These are phyloP conservation scores for Bidens hawaiensis DNA, from an alignment of 140 eudicot genomes.

Conservation along the genomic window DNA sequence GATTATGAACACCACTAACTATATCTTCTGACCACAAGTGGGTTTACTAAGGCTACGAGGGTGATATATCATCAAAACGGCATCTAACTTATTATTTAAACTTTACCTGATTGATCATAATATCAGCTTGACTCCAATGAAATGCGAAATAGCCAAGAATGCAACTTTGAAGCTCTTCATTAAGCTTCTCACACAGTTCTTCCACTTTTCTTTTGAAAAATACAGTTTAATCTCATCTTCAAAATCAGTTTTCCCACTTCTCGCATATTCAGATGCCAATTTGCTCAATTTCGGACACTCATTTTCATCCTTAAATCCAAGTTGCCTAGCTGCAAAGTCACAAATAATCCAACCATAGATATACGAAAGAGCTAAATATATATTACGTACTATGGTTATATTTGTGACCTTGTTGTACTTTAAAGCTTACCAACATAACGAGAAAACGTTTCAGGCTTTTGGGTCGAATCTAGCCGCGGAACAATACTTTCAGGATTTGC, in stretches of 20 bases:
- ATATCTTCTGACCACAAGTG: no score
- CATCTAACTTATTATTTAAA: not conserved
- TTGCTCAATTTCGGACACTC: slow-evolving; percentile 68
- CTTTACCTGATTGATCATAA: slow-evolving; percentile 55
- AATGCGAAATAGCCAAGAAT: slow-evolving; percentile 71
- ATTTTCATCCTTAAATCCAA: slow-evolving; percentile 65
- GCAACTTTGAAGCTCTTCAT: slow-evolving; percentile 82
- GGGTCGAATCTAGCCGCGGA: slow-evolving; percentile 40
- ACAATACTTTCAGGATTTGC: slow-evolving; percentile 26
- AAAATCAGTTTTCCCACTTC: slow-evolving; percentile 38
- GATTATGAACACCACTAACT: no score
- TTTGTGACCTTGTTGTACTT: not conserved
- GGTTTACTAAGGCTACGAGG: no score
- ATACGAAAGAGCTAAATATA: no score
- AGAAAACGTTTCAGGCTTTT: slow-evolving; percentile 63
- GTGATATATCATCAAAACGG: no score
- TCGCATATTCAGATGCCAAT: slow-evolving; percentile 52
- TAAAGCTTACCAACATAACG: slow-evolving; percentile 63
- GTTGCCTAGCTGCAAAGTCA: slow-evolving; percentile 63
- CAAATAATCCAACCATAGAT: not conserved
- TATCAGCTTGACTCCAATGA: slow-evolving; percentile 67
- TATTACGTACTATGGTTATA: no score
- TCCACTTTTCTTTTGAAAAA: slow-evolving; percentile 48
- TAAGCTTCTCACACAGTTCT: slow-evolving; percentile 44
- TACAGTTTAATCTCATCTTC: slow-evolving; percentile 44